Base-by-base conservation (phyloP, 345 rosid species). In the Eucalyptus regnans region DNA sequence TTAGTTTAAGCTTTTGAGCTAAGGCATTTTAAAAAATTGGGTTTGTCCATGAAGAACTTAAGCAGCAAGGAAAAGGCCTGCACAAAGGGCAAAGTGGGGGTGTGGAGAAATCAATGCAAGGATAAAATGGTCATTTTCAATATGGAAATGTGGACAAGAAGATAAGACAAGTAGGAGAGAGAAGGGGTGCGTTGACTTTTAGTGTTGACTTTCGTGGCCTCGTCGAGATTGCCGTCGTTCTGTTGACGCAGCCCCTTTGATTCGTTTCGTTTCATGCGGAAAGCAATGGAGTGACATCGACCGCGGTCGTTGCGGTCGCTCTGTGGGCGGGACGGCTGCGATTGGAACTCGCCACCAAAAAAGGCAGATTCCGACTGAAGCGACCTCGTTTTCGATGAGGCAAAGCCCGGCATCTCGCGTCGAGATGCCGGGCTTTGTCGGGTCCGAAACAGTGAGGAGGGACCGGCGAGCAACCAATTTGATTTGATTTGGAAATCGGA, bases 381-480 rank as follows among this genome's bases (percentile, higher is more conserved):
- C 25, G 81, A 71, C 43, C 13, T 9, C 44, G 81, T 71, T 33
- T 33, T 71, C 13, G 2, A 37, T 10, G 11, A 33, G 37, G 43
- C 80, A 16, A 16, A 0, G 4, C 44, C 44, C 41, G 41, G 10
- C 20, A 14, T 7, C 44, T 20, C 4, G 4, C 2, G 12, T 1
- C 12, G 44, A 33, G 80, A 68, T 15, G 44, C 44, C 13, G 80
- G 6, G 80, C 44, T 17, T 68, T 68, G 22, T 18, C 4, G 12
- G 7, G 80, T 17, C 25, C 7, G 0, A 68, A 68, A 68, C 2
- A 1, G 23, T 8, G 1, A 17, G 23, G 33, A 31, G 12, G 17
- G 23, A 33, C 43, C 22, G 23, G 43, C 4, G 4, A 31, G 80
- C 44, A 16, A 0, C 7, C 0, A 68, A 18, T 16, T 0, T 10